Evolutionary conservation across 2,329 filamentous ascomycete genomes (phyloP).

Genomic region (Sarocladium strictum): DNA sequence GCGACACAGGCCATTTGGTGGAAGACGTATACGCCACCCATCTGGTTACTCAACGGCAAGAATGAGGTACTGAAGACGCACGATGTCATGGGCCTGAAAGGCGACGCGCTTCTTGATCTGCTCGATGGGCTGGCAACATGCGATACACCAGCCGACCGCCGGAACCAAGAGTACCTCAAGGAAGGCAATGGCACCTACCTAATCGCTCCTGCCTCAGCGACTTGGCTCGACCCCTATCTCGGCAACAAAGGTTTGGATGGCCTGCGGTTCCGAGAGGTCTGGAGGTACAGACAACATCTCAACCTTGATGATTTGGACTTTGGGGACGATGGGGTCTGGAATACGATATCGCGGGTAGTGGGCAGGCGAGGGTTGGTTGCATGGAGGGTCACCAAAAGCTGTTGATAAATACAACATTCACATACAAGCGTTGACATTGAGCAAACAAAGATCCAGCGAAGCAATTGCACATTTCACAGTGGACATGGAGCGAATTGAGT

Average conservation of each 20-base stretch:
- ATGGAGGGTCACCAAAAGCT: conserved; percentile 62
- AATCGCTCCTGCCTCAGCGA: conserved; percentile 67
- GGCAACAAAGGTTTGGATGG: conserved; percentile 53
- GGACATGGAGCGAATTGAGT: background rate
- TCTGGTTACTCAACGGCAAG: conserved; percentile 73
- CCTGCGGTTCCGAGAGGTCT: conserved; percentile 62
- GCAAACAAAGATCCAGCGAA: background rate
- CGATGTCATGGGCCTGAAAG: conserved; percentile 69
- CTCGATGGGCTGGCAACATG: conserved; percentile 57
- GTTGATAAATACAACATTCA: conserved; percentile 18
- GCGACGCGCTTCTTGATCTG: conserved; percentile 52
- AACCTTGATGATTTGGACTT: conserved; percentile 79
- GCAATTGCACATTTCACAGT: background rate
- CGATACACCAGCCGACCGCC: conserved; percentile 50
- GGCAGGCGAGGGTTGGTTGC: conserved; percentile 55
- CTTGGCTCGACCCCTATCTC: conserved; percentile 60
- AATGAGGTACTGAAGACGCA: conserved; percentile 64
- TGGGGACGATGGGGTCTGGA: conserved; percentile 68
- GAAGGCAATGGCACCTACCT: conserved; percentile 61
- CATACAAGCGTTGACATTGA: conserved; percentile 3
- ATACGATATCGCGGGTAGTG: conserved; percentile 62
- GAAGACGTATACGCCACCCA: conserved; percentile 79
- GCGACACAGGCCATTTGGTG: conserved; percentile 72
- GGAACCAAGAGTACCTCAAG: conserved; percentile 50
- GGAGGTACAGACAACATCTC: conserved; percentile 61